These are phyloP conservation scores for Baudoinia panamericana DNA, from an alignment of 495 filamentous ascomycete genomes.

Conservation along the genomic window DNA sequence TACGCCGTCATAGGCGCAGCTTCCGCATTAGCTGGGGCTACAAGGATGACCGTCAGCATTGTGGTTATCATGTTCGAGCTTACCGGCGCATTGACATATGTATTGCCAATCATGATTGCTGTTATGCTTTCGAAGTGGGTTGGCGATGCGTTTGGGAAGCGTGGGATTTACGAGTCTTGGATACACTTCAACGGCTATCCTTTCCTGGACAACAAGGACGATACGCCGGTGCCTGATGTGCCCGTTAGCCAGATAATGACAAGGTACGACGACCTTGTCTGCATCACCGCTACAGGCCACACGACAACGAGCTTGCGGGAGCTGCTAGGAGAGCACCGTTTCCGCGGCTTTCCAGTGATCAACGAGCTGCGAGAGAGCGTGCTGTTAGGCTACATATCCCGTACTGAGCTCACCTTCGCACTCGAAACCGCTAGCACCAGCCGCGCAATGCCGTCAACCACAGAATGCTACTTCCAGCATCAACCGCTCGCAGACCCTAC, in stretches of 20 bases:
- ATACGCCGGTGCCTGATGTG: slow-evolving; percentile 66
- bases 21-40: slow-evolving; percentile 92
- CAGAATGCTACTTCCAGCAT: slow-evolving; percentile 73
- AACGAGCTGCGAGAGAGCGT: slow-evolving; percentile 58
- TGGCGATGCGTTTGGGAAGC: slow-evolving; percentile 85
- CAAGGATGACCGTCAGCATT: slow-evolving; percentile 90
- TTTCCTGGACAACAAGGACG: slow-evolving; percentile 87
- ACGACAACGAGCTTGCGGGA: slow-evolving; percentile 61
- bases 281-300: slow-evolving; percentile 74
- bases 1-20: slow-evolving; percentile 96
- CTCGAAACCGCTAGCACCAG: slow-evolving; percentile 46
- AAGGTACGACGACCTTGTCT: slow-evolving; percentile 72
- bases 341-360: slow-evolving; percentile 88
- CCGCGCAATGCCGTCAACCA: slow-evolving; percentile 52
- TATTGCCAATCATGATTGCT: slow-evolving; percentile 98
- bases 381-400: slow-evolving; percentile 84
- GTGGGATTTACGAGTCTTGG: slow-evolving; percentile 96
- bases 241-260: slow-evolving; percentile 82
- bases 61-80: slow-evolving; percentile 99
- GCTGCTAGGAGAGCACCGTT: slow-evolving; percentile 58
- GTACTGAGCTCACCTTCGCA: slow-evolving; percentile 75
- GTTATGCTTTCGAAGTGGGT: slow-evolving; percentile 99
- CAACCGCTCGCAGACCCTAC: slow-evolving; percentile 66
- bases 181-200: slow-evolving; percentile 94
- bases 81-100: slow-evolving; percentile 89